These are phyloP conservation scores for Dendrobium officinale DNA, from an alignment of 106 monocot species.

Conservation along the genomic window DNA sequence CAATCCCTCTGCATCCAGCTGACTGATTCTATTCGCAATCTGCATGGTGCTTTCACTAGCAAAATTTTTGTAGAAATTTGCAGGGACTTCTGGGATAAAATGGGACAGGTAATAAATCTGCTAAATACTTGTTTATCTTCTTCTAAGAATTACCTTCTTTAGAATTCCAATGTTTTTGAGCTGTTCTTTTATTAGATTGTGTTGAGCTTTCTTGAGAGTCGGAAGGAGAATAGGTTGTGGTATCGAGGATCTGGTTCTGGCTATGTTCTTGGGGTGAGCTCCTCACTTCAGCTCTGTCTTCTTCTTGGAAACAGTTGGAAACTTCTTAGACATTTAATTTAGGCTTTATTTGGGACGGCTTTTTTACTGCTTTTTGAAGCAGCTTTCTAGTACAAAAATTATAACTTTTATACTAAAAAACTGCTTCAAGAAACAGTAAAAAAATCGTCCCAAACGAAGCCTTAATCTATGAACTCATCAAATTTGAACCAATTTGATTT, in stretches of 20 bases:
- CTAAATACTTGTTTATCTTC: background rate
- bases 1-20: constrained; percentile 54
- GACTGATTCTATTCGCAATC: constrained; percentile 49
- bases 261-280: constrained; percentile 70
- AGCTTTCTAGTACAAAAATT: too few relatives aligned
- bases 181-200: constrained; percentile 49
- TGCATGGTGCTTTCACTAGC: constrained; percentile 61
- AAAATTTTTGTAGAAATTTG: constrained; percentile 82
- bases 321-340: too few relatives aligned
- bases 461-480: too few relatives aligned
- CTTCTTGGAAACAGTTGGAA: background rate
- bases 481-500: too few relatives aligned
- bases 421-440: too few relatives aligned
- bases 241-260: constrained; percentile 69
- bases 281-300: background rate
- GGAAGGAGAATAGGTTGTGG: constrained; percentile 86
- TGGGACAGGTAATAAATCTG: constrained; percentile 66
- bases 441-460: too few relatives aligned
- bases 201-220: constrained; percentile 75
- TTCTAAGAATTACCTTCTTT: too few relatives aligned
- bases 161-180: background rate
- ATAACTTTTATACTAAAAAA: too few relatives aligned
- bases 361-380: too few relatives aligned
- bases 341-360: too few relatives aligned
- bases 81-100: constrained; percentile 74